These are phyloP conservation scores for Aspergillus tubingensis DNA, from an alignment of 2,329 filamentous ascomycete species.

Conservation along the genomic window DNA sequence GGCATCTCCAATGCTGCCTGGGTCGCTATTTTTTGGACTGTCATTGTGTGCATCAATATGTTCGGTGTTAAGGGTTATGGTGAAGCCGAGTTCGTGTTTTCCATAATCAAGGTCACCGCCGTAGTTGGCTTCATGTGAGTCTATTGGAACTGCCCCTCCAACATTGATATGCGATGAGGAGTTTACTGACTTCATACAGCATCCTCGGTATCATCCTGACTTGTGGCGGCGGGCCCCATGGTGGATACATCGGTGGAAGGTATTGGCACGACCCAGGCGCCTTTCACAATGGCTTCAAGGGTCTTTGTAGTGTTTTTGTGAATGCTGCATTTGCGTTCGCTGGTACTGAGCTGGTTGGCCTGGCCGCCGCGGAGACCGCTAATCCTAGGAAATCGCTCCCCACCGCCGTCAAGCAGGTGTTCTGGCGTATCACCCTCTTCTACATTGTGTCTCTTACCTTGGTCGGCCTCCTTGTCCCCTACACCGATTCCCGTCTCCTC, in stretches of 20 bases:
- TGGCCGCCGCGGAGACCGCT: constrained; percentile 60
- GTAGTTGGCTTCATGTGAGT: constrained; percentile 84
- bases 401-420: constrained; percentile 87
- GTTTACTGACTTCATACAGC: constrained; percentile 45
- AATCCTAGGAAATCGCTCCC: constrained; percentile 72
- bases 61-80: constrained; percentile 88
- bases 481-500: constrained; percentile 65
- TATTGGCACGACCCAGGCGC: constrained; percentile 82
- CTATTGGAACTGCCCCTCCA: not conserved
- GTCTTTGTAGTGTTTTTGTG: constrained; percentile 64
- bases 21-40: constrained; percentile 75
- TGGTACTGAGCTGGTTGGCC: constrained; percentile 63
- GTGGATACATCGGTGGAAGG: constrained; percentile 75
- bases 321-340: constrained; percentile 65
- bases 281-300: constrained; percentile 66
- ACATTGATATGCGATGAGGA: not conserved
- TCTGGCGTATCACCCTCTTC: constrained; percentile 90
- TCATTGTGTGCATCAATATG: constrained; percentile 80
- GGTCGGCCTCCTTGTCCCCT: constrained; percentile 80
- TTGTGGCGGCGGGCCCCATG: constrained; percentile 72
- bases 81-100: constrained; percentile 86
- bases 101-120: constrained; percentile 80
- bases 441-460: constrained; percentile 81
- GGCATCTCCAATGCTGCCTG: constrained; percentile 69
- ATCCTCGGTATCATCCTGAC: constrained; percentile 85